Conservation (phyloP, 148 eudicot genomes). For the Camellia japonica region DNA sequence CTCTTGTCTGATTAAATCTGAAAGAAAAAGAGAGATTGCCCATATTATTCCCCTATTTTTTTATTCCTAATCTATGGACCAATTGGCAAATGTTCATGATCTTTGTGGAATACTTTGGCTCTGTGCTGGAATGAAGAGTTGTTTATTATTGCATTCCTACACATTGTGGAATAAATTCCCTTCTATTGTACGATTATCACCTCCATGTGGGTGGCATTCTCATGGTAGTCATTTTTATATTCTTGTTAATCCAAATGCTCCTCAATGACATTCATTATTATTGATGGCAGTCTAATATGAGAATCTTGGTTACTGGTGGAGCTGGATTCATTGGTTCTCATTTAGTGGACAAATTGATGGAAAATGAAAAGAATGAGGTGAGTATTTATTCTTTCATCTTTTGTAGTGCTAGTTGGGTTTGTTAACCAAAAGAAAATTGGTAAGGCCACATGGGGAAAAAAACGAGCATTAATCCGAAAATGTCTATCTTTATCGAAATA, state of each 20-base stretch:
- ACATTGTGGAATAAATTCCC: neutral
- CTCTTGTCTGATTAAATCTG: neutral
- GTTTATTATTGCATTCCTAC: neutral
- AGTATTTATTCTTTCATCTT: slow-evolving; percentile 1
- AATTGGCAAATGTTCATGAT: neutral
- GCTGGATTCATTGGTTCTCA: slow-evolving; percentile 99
- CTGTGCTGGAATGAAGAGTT: neutral
- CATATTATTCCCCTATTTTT: neutral
- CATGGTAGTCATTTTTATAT: neutral
- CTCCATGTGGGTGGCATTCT: neutral
- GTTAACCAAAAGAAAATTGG: neutral
- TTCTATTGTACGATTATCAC: neutral
- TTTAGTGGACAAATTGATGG: slow-evolving; percentile 83
- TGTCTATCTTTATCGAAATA: neutral
- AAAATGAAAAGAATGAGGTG: slow-evolving; percentile 93
- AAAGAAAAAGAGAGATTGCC: neutral
- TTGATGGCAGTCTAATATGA: slow-evolving; percentile 78
- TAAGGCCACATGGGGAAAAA: neutral
- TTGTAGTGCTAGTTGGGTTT: neutral
- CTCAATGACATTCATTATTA: slow-evolving; percentile 6
- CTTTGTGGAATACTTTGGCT: neutral
- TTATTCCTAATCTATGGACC: neutral
- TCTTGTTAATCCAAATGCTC: neutral
- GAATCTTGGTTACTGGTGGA: slow-evolving; percentile 90
- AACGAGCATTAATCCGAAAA: neutral